Percentiles rank a stretch among this genome's conserved stretches.
Conservation (phyloP, 2,329 filamentous ascomycete species). For the Cladophialophora immunda region DNA sequence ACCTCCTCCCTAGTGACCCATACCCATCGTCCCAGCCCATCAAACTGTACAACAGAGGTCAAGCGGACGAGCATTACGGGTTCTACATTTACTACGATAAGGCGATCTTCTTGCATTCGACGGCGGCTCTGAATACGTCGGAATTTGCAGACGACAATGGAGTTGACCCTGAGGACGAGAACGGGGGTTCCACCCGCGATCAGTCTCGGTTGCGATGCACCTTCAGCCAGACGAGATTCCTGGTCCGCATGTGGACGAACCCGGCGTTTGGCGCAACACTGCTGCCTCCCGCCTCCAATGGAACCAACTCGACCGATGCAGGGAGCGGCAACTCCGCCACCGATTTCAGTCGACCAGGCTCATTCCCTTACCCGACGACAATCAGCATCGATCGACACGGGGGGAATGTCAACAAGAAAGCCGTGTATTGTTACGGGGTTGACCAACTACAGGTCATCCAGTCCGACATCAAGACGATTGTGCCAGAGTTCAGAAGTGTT, state of each 20-base stretch:
- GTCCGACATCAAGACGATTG: slow-evolving; percentile 54
- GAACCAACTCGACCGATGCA: slow-evolving; percentile 27
- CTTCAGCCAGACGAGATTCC: slow-evolving; percentile 68
- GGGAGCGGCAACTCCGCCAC: slow-evolving; percentile 49
- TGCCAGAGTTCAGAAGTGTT: slow-evolving; percentile 62
- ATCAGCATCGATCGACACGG: slow-evolving; percentile 69
- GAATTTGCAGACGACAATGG: slow-evolving; percentile 39
- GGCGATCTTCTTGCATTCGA: slow-evolving; percentile 74
- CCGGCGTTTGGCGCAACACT: slow-evolving; percentile 46
- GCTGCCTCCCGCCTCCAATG: slow-evolving; percentile 35
- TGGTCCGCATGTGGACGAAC: slow-evolving; percentile 70
- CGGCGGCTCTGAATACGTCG: slow-evolving; percentile 30
- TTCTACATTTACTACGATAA: slow-evolving; percentile 94
- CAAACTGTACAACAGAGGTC: slow-evolving; percentile 82
- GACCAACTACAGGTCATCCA: slow-evolving; percentile 58
- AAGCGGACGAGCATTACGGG: slow-evolving; percentile 84
- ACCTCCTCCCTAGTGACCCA: slow-evolving; percentile 69
- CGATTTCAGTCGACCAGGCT: slow-evolving; percentile 61
- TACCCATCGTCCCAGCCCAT: slow-evolving; percentile 74
- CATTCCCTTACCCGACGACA: slow-evolving; percentile 69
- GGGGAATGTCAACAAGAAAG: slow-evolving; percentile 62
- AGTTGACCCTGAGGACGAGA: slow-evolving; percentile 51
- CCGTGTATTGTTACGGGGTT: slow-evolving; percentile 68
- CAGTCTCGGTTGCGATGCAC: slow-evolving; percentile 63
- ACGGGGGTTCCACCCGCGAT: slow-evolving; percentile 59